Evolutionary conservation across 345 rosid genomes (phyloP).

Genomic region (Excoecaria agallocha): DNA sequence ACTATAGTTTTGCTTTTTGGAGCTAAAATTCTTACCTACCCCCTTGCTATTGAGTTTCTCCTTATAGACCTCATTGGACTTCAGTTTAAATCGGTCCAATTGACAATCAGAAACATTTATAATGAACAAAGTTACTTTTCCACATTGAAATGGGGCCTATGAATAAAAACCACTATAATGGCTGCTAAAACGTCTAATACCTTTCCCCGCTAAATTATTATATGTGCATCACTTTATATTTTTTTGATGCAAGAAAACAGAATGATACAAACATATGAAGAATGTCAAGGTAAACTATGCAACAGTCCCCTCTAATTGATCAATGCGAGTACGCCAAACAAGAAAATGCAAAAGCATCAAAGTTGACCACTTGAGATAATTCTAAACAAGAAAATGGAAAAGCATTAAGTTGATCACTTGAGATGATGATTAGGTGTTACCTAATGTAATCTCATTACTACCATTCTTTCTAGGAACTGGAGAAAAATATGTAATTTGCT

Average conservation of each 20-base stretch:
- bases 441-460: neutral
- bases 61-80: neutral
- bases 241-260: neutral
- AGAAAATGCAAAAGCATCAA: neutral
- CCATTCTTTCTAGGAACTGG: no score
- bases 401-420: neutral
- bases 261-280: neutral
- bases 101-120: neutral
- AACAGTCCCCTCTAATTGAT: neutral
- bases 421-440: neutral
- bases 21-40: constrained; percentile 2
- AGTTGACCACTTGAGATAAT: no score
- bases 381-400: neutral
- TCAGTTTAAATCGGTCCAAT: constrained; percentile 2
- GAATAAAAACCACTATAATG: constrained; percentile 11
- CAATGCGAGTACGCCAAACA: neutral
- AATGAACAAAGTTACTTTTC: constrained; percentile 8
- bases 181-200: constrained; percentile 11
- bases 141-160: constrained; percentile 8
- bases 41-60: neutral
- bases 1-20: neutral
- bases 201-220: neutral
- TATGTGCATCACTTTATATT: neutral
- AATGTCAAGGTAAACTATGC: neutral
- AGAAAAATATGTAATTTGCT: no score